phyloP scores from a whole-genome alignment of 2,329 filamentous ascomycete genomes.

The Apiospora rasikravindrae region DNA sequence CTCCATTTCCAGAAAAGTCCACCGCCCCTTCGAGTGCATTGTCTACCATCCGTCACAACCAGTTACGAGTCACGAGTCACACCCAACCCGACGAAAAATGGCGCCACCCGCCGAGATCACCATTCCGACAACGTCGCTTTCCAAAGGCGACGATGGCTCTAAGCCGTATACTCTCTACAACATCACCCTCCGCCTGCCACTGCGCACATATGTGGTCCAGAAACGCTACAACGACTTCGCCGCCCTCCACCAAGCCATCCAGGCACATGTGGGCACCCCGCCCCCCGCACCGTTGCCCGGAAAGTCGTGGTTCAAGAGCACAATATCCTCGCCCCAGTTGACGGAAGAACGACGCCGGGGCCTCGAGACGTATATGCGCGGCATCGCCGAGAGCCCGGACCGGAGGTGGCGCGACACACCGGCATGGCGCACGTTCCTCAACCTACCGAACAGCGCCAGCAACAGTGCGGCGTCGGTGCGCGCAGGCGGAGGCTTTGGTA shows the following conservation, averaged over 20 bases:
- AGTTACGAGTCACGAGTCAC: not conserved
- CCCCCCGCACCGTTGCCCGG: constrained; percentile 72
- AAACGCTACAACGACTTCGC: constrained; percentile 86
- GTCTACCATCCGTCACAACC: not conserved
- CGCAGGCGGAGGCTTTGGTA: constrained; percentile 46
- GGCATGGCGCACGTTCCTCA: constrained; percentile 76
- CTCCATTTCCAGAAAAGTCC: not conserved
- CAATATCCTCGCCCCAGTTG: constrained; percentile 70
- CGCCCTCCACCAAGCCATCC: constrained; percentile 67
- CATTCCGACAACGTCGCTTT: constrained; percentile 68
- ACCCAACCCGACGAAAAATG: constrained; percentile 47
- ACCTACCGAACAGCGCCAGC: constrained; percentile 62
- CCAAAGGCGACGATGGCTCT: constrained; percentile 51
- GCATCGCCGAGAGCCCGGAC: constrained; percentile 76
- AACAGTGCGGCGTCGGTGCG: constrained; percentile 55
- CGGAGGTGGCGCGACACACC: constrained; percentile 75
- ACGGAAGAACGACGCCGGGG: constrained; percentile 72
- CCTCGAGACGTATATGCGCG: constrained; percentile 73
- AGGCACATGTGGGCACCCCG: constrained; percentile 61
- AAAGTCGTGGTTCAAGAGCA: constrained; percentile 80
- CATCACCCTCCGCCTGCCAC: constrained; percentile 75
- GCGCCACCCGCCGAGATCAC: constrained; percentile 70
- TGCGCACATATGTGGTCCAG: constrained; percentile 75
- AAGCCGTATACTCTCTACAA: constrained; percentile 81
- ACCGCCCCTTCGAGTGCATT: not conserved